Evolutionary conservation across 2,329 filamentous ascomycete species (phyloP), one percentile per base, ranked within the genome.

Genomic region (Trichoderma breve): DNA sequence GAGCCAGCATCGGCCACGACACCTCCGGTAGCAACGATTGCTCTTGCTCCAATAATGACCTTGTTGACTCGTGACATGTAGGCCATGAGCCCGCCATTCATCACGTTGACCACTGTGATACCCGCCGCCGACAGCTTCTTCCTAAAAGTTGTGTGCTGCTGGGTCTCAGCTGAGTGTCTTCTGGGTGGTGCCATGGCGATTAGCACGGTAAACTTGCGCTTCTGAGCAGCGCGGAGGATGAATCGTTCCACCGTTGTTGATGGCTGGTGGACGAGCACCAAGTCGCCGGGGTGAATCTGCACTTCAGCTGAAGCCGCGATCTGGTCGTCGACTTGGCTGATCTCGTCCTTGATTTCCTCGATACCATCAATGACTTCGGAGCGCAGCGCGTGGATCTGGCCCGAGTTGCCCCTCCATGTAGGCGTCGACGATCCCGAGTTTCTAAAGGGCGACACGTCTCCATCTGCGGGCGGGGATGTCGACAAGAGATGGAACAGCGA

Each of bases 1-100:
- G 93, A 92, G n/a, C 96, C 96, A 6, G 92, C 90, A 53, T 94
- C 92, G 21, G 94, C 92, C 32, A 98, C 87, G 30, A 97, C 88
- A 7, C 93, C 93, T 66, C 96, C 96, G 77, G 97, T 96, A 64
- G 93, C 93, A 60, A 97, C 90, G 32, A 99, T 93, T 4, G 93
- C 92, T 78, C 95, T 92, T 6, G 95, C 95, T 14, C 93, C 92
- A 7, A 99, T 86, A 63, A 99, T 93, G 73, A 99, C 95, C 84
- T 98, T 98, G 86, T 95, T 97, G 76, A 98, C 93, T 73, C 92
- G 90, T 9, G 95, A 93, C 93, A 99, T 98, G 77, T 98, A 93
- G 1, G 95, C 94, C 83, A 95, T 97, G 69, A 97, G 88, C 11
- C 94, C 93, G 8, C 91, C 92, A 81, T 97, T 95, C 57, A 93